Base-by-base conservation (phyloP, 352 stramenopile genomes). In the Pythium coloratum region DNA sequence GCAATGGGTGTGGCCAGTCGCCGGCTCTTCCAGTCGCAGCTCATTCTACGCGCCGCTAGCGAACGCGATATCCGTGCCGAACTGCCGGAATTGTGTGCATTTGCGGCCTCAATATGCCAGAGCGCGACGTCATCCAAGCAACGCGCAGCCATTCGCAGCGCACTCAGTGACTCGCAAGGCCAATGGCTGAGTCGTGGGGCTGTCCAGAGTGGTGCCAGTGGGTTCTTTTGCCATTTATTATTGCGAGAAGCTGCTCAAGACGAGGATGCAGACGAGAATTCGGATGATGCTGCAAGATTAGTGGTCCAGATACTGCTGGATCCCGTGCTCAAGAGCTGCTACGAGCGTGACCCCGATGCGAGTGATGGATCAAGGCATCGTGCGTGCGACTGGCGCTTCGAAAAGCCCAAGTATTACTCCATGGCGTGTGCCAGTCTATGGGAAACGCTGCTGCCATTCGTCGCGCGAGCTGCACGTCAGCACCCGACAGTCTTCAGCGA, bases 401-500 rank as follows among this genome's bases (percentile, higher is more conserved):
- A 70, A 30, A 89, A 88, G 55, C 84, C 84, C 0, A 68, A 75
- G 55, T 90, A 84, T 50, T 78, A 88, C 57, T 63, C 78, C 6
- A 92, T 92, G 84, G 68, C 68, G 28, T 92, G 84, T 69, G 81
- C 83, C 1, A 64, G 69, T 2, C 64, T 84, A 2, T 92, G 84
- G 84, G 77, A 84, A 28, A 56, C 77, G 12, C 50, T 92, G 64
- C 66, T 84, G 59, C 84, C 82, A n/a, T 84, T 89, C 32, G 51
- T 83, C 7, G 72, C 73, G 13, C 66, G 75, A 13, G 72, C 84
- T 38, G 80, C 70, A 28, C 67, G 75, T 16, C 66, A 74, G 20
- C 77, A 77, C 32, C 70, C 80, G 2, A 10, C 54, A 1, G 38
- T 66, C 6, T 67, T 87, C 28, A 33, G 42, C 2, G 36, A 71